Conservation (phyloP, 805 yeast genomes). For the Maudiozyma saulgeensis region DNA sequence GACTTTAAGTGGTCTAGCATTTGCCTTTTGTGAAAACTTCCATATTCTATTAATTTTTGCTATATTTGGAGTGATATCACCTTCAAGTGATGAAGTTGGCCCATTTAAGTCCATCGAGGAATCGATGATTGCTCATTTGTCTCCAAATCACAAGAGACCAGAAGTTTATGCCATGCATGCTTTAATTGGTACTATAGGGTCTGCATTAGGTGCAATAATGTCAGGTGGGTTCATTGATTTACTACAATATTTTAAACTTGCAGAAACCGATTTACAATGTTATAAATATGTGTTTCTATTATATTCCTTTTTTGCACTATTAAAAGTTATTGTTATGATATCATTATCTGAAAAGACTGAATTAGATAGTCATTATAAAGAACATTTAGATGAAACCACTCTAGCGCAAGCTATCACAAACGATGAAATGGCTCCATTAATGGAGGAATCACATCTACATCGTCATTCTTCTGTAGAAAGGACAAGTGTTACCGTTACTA, state of each 20-base stretch:
- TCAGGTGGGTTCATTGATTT: constrained; percentile 53
- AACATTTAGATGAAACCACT: constrained; percentile 9
- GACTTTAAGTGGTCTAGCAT: constrained; percentile 56
- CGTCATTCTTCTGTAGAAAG: not conserved
- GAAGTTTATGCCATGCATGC: constrained; percentile 70
- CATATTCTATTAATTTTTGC: constrained; percentile 57
- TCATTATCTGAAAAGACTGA: constrained; percentile 49
- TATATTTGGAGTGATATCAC: constrained; percentile 75
- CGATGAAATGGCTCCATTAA: constrained; percentile 21
- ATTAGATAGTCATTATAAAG: constrained; percentile 21
- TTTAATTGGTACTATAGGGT: constrained; percentile 57
- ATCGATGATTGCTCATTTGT: constrained; percentile 69
- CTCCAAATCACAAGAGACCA: constrained; percentile 54
- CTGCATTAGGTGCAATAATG: constrained; percentile 59
- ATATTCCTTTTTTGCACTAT: constrained; percentile 45
- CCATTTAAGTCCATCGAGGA: constrained; percentile 85
- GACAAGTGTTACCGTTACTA: not conserved
- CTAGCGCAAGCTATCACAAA: constrained; percentile 13
- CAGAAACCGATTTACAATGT: constrained; percentile 30
- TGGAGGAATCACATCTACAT: constrained; percentile 6
- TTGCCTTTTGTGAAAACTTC: constrained; percentile 48
- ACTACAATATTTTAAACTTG: constrained; percentile 30
- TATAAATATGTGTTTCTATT: constrained; percentile 49
- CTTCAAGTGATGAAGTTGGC: constrained; percentile 85
- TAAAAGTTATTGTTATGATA: constrained; percentile 43